Percentiles rank a stretch among this genome's conserved stretches.
Evolutionary conservation across 2,329 filamentous ascomycete genomes (phyloP).

Genomic region (Fusarium clavum): DNA sequence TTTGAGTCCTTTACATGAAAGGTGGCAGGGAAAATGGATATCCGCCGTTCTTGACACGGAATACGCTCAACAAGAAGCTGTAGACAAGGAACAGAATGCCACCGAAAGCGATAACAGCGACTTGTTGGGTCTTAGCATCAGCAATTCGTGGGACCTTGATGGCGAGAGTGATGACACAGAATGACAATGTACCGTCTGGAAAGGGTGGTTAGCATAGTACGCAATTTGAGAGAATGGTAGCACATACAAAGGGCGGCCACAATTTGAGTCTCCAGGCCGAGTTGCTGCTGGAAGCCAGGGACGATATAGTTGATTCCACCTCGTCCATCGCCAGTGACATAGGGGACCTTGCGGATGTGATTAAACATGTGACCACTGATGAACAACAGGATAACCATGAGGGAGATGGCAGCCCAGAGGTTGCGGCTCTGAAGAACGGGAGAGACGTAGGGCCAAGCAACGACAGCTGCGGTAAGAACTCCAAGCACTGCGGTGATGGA

Average conservation of each 20-base stretch:
- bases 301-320: constrained; percentile 94
- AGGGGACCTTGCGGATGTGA: constrained; percentile 95
- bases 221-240: not conserved
- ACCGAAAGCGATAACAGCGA: constrained; percentile 84
- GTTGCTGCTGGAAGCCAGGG: constrained; percentile 91
- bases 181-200: constrained; percentile 77
- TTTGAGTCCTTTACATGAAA: constrained; percentile 69
- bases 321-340: constrained; percentile 84
- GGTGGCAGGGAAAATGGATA: constrained; percentile 96
- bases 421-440: constrained; percentile 91
- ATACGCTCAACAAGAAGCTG: constrained; percentile 93
- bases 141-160: constrained; percentile 92
- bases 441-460: constrained; percentile 81
- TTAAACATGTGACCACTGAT: constrained; percentile 99
- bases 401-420: constrained; percentile 89
- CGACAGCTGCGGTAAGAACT: constrained; percentile 72
- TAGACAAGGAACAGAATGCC: constrained; percentile 83
- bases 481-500: constrained; percentile 77
- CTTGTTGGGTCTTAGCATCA: constrained; percentile 80
- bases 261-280: constrained; percentile 94
- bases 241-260: constrained; percentile 89
- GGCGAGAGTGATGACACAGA: constrained; percentile 90
- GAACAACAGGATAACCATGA: constrained; percentile 91
- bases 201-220: not conserved
- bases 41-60: constrained; percentile 92